Evolutionary conservation across 2,329 filamentous ascomycete genomes (phyloP).

Genomic region (Malbranchea zuffiana): DNA sequence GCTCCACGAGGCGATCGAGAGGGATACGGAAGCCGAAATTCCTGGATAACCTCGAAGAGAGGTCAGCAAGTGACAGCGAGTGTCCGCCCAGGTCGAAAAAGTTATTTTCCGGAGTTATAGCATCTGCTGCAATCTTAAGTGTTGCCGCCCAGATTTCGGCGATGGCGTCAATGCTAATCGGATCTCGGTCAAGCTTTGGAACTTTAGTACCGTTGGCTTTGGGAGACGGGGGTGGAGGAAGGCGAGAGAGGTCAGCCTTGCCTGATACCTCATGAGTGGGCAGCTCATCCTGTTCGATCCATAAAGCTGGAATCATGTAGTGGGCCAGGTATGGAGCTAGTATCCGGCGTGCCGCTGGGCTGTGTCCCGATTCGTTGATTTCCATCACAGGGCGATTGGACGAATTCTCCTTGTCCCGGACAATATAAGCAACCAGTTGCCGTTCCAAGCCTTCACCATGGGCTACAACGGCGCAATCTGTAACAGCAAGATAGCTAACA

Average conservation of each 20-base stretch:
- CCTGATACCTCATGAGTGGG: conserved; percentile 70
- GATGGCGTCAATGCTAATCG: conserved; percentile 56
- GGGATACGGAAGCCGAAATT: conserved; percentile 64
- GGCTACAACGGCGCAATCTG: conserved; percentile 60
- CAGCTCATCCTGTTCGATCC: conserved; percentile 60
- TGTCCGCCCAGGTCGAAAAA: conserved; percentile 77
- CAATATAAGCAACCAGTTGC: conserved; percentile 66
- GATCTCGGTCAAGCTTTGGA: conserved; percentile 46
- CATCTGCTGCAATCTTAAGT: conserved; percentile 51
- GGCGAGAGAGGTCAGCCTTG: conserved; percentile 61
- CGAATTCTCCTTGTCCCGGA: conserved; percentile 50
- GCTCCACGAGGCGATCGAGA: too few relatives aligned
- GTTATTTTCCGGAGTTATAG: conserved; percentile 58
- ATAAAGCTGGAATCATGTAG: conserved; percentile 72
- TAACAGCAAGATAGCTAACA: conserved; percentile 57
- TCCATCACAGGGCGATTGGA: conserved; percentile 49
- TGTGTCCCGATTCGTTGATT: conserved; percentile 61
- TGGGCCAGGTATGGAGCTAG: conserved; percentile 59
- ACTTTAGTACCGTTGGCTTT: conserved; percentile 34
- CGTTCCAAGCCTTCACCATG: conserved; percentile 64
- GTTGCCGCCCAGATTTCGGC: conserved; percentile 61
- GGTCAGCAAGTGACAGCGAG: conserved; percentile 63
- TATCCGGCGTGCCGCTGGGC: conserved; percentile 54
- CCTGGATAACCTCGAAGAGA: conserved; percentile 58
- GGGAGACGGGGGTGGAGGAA: conserved; percentile 54